phyloP scores from a whole-genome alignment of 2,329 filamentous ascomycete species.

The Cadophora luteo-olivacea region DNA sequence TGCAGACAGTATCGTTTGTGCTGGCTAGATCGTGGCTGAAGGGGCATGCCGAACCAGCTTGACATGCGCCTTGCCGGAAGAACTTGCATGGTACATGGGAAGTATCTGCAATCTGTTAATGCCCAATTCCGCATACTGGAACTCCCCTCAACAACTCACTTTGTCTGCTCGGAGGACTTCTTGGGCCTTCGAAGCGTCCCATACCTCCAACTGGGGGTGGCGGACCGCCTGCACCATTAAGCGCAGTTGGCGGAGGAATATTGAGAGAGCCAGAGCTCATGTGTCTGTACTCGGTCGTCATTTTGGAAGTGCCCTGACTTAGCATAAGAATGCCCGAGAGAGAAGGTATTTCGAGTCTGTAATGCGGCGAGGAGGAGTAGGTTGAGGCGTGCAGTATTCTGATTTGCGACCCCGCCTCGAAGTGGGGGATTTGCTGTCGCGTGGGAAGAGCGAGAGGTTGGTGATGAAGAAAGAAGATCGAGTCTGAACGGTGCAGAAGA shows the following conservation, averaged over 20 bases:
- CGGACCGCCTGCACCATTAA: slow-evolving; percentile 32
- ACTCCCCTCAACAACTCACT: slow-evolving; percentile 42
- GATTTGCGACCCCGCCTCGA: slow-evolving; percentile 37
- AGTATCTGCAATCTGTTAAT: slow-evolving; percentile 67
- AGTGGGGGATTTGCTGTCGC: slow-evolving; percentile 36
- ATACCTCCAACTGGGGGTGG: slow-evolving; percentile 55
- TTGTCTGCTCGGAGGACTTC: slow-evolving; percentile 67
- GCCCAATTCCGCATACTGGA: slow-evolving; percentile 1
- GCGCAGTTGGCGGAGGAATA: slow-evolving; percentile 38
- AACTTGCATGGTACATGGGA: slow-evolving; percentile 99
- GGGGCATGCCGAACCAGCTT: slow-evolving; percentile 93
- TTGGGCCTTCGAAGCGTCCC: slow-evolving; percentile 62
- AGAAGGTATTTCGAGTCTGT: slow-evolving; percentile 11
- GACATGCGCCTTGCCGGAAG: slow-evolving; percentile 94
- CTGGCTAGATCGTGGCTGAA: slow-evolving; percentile 93
- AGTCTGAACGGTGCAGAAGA: slow-evolving; percentile 6
- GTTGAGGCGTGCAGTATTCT: slow-evolving; percentile 17
- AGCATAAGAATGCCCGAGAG: slow-evolving; percentile 27
- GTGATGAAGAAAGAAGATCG: slow-evolving; percentile 3
- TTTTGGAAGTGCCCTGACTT: slow-evolving; percentile 34
- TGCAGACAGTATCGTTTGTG: slow-evolving; percentile 89
- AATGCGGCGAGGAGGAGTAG: slow-evolving; percentile 15
- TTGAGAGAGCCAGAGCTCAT: slow-evolving; percentile 59
- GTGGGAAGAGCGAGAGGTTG: slow-evolving; percentile 21
- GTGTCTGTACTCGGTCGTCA: slow-evolving; percentile 59